Conservation (phyloP, 441 rosid species). For the Geranium incanum region DNA sequence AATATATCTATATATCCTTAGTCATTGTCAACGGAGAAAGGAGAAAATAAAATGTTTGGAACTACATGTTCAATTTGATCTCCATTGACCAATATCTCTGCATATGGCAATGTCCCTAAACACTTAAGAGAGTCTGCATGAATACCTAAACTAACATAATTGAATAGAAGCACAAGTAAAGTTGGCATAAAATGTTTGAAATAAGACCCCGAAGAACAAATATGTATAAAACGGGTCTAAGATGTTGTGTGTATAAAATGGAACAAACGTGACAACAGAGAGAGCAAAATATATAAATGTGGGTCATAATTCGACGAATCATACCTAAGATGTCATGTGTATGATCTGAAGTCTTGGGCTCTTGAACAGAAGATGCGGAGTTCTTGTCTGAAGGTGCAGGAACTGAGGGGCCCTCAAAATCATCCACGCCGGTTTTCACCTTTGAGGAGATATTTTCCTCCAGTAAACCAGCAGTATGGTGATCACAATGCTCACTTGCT, state of each 20-base stretch:
- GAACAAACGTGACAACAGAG: neutral
- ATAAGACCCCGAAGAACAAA: neutral
- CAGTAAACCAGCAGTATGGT: conserved; percentile 28
- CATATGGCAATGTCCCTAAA: too few species aligned
- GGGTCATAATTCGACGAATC: neutral
- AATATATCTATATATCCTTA: too few species aligned
- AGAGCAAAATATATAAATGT: neutral
- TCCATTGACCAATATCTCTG: too few species aligned
- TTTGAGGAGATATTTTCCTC: conserved; percentile 16
- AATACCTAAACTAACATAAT: too few species aligned
- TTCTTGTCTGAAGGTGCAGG: conserved; percentile 28
- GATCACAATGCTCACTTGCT: conserved; percentile 40
- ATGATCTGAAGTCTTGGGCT: conserved; percentile 35
- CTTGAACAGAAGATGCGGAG: conserved; percentile 30
- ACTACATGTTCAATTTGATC: too few species aligned
- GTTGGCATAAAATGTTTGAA: neutral
- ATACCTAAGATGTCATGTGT: conserved; percentile 51
- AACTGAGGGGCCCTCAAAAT: conserved; percentile 35
- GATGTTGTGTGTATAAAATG: too few species aligned
- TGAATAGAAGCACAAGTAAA: neutral
- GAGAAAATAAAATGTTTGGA: too few species aligned
- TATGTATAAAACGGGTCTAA: too few species aligned
- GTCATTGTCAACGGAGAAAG: too few species aligned
- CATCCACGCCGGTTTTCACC: conserved; percentile 19
- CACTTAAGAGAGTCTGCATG: too few species aligned